phyloP scores from a whole-genome alignment of 1,284 basidiomycete species.

The Trichosporon inkin region DNA sequence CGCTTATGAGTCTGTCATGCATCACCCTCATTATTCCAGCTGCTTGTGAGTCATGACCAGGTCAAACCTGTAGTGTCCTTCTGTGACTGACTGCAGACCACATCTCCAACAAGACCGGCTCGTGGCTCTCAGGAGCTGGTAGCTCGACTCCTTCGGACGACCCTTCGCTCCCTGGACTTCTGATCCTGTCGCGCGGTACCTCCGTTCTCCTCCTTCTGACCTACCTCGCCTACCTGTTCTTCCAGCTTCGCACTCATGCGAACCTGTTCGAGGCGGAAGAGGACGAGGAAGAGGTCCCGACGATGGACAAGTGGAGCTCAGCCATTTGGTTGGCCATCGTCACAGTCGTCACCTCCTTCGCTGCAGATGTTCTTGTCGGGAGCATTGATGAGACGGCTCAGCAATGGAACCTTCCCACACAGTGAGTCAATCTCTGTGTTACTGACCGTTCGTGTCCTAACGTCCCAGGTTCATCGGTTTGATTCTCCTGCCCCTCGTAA shows the following conservation, averaged over 20 bases:
- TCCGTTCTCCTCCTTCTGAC: slow-evolving; percentile 73
- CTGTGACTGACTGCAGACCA: slow-evolving; percentile 31
- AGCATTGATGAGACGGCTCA: slow-evolving; percentile 85
- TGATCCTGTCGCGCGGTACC: slow-evolving; percentile 78
- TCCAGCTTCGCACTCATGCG: slow-evolving; percentile 57
- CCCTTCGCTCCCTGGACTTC: slow-evolving; percentile 56
- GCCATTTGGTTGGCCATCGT: slow-evolving; percentile 57
- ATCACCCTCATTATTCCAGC: slow-evolving; percentile 91
- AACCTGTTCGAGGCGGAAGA: slow-evolving; percentile 54
- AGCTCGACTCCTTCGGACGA: slow-evolving; percentile 29
- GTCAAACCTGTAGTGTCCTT: no score
- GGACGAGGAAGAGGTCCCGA: slow-evolving; percentile 55
- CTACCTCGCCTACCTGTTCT: slow-evolving; percentile 70
- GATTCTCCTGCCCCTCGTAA: slow-evolving; percentile 55
- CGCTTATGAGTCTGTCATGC: slow-evolving; percentile 81
- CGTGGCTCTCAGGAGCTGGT: slow-evolving; percentile 10
- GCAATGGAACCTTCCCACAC: slow-evolving; percentile 72
- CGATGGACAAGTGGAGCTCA: slow-evolving; percentile 68
- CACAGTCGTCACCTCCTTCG: slow-evolving; percentile 78
- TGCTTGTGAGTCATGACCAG: slow-evolving; percentile 57
- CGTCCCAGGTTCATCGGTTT: slow-evolving; percentile 48
- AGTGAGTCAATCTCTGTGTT: slow-evolving; percentile 44
- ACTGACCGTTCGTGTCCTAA: no score
- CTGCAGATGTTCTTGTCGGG: slow-evolving; percentile 67
- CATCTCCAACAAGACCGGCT: slow-evolving; percentile 33